These are phyloP conservation scores for Colletotrichum eremochloae DNA, from an alignment of 2,329 filamentous ascomycete genomes.

Conservation along the genomic window DNA sequence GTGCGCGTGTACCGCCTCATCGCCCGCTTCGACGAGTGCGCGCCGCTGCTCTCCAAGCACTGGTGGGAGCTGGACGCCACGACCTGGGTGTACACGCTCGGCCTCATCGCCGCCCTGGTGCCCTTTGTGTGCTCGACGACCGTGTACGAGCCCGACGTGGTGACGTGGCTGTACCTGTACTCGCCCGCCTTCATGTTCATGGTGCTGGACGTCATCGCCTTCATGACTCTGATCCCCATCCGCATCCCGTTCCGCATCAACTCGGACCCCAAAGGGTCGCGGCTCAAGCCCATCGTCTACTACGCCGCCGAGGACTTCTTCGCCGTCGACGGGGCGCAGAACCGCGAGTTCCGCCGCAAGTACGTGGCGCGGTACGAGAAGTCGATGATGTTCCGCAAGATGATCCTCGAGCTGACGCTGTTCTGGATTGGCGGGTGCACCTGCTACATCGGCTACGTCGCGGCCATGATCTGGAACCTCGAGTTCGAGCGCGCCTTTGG, in stretches of 20 bases:
- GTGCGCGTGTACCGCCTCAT: conserved; percentile 39
- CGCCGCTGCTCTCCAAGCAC: conserved; percentile 35
- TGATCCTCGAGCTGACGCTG: conserved; percentile 38
- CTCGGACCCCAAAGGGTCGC: conserved; percentile 36
- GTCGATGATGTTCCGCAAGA: conserved; percentile 41
- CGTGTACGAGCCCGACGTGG: conserved; percentile 34
- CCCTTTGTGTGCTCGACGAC: conserved; percentile 38
- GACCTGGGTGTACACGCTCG: conserved; percentile 38
- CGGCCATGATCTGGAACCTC: conserved; percentile 38
- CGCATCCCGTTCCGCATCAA: conserved; percentile 38
- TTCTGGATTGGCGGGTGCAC: conserved; percentile 40
- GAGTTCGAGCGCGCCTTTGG: conserved; percentile 39
- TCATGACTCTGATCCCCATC: conserved; percentile 38
- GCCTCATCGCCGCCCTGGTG: conserved; percentile 37
- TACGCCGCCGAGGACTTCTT: conserved; percentile 41
- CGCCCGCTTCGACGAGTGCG: conserved; percentile 31
- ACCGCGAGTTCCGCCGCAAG: conserved; percentile 35
- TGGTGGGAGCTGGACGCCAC: conserved; percentile 40
- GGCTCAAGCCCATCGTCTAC: conserved; percentile 40
- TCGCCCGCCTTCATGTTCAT: conserved; percentile 40
- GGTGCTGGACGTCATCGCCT: conserved; percentile 36
- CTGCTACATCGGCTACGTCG: conserved; percentile 33
- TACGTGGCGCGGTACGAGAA: conserved; percentile 39
- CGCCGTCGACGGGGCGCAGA: conserved; percentile 40
- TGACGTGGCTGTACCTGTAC: conserved; percentile 41